Evolutionary conservation across 1,284 basidiomycete species (phyloP).

Genomic region (Fomes fomentarius): DNA sequence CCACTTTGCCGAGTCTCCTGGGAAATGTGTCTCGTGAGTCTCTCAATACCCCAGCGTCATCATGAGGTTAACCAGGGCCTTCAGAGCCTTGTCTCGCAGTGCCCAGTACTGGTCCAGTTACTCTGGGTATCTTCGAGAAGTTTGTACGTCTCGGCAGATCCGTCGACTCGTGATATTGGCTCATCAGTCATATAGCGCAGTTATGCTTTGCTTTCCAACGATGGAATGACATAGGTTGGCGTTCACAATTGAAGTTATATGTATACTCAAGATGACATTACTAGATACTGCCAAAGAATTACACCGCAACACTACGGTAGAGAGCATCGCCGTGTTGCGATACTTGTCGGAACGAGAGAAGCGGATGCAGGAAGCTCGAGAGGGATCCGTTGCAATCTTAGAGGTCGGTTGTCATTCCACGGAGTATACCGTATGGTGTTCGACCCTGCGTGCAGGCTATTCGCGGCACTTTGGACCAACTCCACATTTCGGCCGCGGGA

Average conservation of each 20-base stretch:
- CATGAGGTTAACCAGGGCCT: neutral
- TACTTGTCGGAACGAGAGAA: slow-evolving; percentile 50
- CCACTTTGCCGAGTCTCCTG: slow-evolving; percentile 4
- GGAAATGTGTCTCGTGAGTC: slow-evolving; percentile 34
- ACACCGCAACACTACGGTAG: slow-evolving; percentile 65
- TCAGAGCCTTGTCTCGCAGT: slow-evolving; percentile 72
- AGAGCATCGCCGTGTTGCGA: slow-evolving; percentile 56
- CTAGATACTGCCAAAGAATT: slow-evolving; percentile 68
- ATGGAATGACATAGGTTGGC: slow-evolving; percentile 70
- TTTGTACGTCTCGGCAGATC: slow-evolving; percentile 52
- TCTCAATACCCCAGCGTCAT: neutral
- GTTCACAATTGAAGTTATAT: too few species aligned
- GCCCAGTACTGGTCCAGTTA: slow-evolving; percentile 84
- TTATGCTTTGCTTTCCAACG: slow-evolving; percentile 72
- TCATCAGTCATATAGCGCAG: slow-evolving; percentile 50
- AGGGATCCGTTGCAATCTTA: slow-evolving; percentile 31
- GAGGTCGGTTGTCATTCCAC: slow-evolving; percentile 31
- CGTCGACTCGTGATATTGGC: neutral
- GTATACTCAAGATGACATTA: neutral
- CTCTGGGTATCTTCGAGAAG: slow-evolving; percentile 78
- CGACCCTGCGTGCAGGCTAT: slow-evolving; percentile 30
- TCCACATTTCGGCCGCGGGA: slow-evolving; percentile 28
- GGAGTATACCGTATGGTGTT: too few species aligned
- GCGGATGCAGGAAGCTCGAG: slow-evolving; percentile 30
- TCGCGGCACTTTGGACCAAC: slow-evolving; percentile 26